phyloP scores from a whole-genome alignment of 768 basidiomycete species.

The Lanmaoa rubissima region DNA sequence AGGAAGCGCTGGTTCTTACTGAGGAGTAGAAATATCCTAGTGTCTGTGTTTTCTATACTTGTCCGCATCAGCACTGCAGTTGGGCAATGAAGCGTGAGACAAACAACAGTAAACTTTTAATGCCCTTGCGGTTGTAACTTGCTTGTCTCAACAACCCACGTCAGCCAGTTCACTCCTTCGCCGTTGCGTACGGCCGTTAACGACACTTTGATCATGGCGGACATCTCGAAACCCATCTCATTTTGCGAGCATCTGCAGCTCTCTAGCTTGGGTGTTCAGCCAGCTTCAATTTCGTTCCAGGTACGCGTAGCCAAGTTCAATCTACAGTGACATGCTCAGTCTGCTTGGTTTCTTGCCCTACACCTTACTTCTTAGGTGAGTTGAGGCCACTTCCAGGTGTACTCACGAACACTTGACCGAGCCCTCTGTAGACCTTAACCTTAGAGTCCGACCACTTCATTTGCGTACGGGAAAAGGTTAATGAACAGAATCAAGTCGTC shows the following conservation, averaged over 20 bases:
- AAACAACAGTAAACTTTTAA: slow-evolving; percentile 33
- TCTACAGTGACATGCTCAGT: slow-evolving; percentile 16
- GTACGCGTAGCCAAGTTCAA: slow-evolving; percentile 46
- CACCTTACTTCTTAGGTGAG: slow-evolving; percentile 21
- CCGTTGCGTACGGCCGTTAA: slow-evolving; percentile 14
- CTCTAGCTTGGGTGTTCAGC: slow-evolving; percentile 93
- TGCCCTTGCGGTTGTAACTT: slow-evolving; percentile 14
- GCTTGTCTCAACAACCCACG: slow-evolving; percentile 25
- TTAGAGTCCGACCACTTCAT: slow-evolving; percentile 98
- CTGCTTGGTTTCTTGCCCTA: neutral
- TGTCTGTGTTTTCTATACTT: neutral
- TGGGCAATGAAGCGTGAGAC: slow-evolving; percentile 20
- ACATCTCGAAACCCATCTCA: slow-evolving; percentile 67
- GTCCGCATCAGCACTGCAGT: neutral
- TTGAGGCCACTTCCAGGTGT: neutral
- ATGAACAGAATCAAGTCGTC: slow-evolving; percentile 96
- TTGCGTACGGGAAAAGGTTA: slow-evolving; percentile 93
- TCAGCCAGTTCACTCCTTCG: slow-evolving; percentile 15
- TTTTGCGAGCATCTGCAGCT: slow-evolving; percentile 93
- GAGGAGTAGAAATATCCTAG: slow-evolving; percentile 44
- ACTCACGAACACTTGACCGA: neutral
- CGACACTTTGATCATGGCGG: slow-evolving; percentile 28
- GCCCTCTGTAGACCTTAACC: slow-evolving; percentile 70
- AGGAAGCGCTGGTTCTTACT: slow-evolving; percentile 67
- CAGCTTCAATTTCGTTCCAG: slow-evolving; percentile 96